These are phyloP conservation scores for Dryas integrifolia DNA, from an alignment of 331 rosid genomes.

Conservation along the genomic window DNA sequence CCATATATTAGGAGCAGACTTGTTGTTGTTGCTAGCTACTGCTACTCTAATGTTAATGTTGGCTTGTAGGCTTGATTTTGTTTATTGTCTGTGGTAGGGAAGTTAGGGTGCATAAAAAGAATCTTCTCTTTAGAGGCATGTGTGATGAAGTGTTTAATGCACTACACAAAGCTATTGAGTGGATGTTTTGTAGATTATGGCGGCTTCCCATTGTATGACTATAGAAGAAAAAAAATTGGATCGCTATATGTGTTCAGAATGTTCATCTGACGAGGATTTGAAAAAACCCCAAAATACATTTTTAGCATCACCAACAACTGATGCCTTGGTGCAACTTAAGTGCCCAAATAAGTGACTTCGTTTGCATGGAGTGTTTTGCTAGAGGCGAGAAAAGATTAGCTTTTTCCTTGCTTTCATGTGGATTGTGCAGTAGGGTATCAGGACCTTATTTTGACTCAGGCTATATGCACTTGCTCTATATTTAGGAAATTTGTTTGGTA, in stretches of 20 bases:
- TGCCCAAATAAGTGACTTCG: conserved; percentile 51
- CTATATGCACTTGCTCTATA: conserved; percentile 30
- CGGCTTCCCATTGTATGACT: background rate
- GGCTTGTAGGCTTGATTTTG: background rate
- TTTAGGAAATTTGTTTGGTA: conserved; percentile 22
- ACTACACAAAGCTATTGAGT: background rate
- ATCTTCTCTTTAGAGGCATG: background rate
- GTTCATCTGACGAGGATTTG: too few species aligned
- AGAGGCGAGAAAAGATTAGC: conserved; percentile 11
- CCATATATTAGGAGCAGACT: background rate
- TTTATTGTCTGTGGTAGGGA: conserved; percentile 1
- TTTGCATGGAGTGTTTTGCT: conserved; percentile 10
- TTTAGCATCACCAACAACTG: conserved; percentile 50
- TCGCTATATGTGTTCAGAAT: conserved; percentile 34
- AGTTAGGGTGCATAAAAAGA: conserved; percentile 3
- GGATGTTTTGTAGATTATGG: conserved; percentile 13
- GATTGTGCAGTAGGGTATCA: conserved; percentile 43
- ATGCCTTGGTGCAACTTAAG: conserved; percentile 63
- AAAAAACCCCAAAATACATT: conserved; percentile 48
- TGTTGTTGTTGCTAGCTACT: conserved; percentile 1
- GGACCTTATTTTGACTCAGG: conserved; percentile 40
- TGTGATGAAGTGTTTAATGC: background rate
- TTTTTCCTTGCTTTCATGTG: conserved; percentile 34
- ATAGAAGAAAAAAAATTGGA: conserved; percentile 42
- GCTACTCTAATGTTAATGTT: background rate